Evolutionary conservation across 2,329 filamentous ascomycete species (phyloP), one percentile per base, ranked within the genome.

Genomic region (Tolypocladium endophyticum): DNA sequence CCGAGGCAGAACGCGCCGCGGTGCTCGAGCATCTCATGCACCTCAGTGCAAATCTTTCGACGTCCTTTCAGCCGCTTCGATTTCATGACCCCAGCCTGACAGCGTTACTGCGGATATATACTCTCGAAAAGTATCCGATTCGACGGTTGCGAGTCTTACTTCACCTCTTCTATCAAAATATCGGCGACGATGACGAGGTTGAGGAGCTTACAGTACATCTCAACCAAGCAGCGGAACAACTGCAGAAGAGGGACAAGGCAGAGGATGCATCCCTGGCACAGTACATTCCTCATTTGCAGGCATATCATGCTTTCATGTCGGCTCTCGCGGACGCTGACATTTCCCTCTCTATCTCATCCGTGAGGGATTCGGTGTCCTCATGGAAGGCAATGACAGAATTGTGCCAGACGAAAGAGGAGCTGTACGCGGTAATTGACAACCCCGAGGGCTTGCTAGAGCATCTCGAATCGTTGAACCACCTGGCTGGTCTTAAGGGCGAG

Each of bases 11-110:
- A 70, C 81, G 80, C 61, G 79, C 78, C 11, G 81, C 83, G 2
- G 80, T 84, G 1, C 73, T 88, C 23, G 84, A 88, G 63, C 81
- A 87, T 65, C 75, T 85, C 36, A 70, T 88, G 52, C 76, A 82
- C 56, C 76, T 82, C 47, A 76, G 79, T 54, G 68, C 76, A 25
- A 70, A 75, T 4, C 68, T 71, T 16, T 67, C 72, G 9, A 66
- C 68, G 3, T 71, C 70, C 8, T 69, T 68, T 6, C 67, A 71
- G 35, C 72, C 71, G 4, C 67, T 76, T 30, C 73, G 73, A 11
- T 69, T 81, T 20, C 73, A 77, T 6, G 77, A 82, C 57, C 70
- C 78, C 2, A 75, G 73, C 16, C 72, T 82, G 14, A 74, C 77
- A 41, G 71, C 76, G 0, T 68, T 85, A 12, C 68, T 85, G 4